These are phyloP conservation scores for Pelargonium citronellum DNA, from an alignment of 441 rosid genomes.

Conservation along the genomic window DNA sequence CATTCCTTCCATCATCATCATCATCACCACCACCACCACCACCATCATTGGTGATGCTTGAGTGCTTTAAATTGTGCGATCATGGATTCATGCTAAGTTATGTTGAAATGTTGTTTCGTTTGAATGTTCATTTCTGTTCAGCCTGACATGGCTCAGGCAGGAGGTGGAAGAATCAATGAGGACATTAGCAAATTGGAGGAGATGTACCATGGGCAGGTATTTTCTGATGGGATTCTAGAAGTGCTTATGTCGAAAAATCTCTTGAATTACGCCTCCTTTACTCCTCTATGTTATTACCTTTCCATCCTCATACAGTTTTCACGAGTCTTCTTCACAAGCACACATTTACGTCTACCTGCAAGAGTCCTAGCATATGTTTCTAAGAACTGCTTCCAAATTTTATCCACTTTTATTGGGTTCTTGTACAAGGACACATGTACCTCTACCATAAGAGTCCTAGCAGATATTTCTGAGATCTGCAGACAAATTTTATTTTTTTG, in stretches of 20 bases:
- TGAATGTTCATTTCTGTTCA: constrained; percentile 23
- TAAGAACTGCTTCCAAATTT: too few relatives aligned
- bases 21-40: too few relatives aligned
- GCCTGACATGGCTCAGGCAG: constrained; percentile 48
- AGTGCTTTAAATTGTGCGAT: background rate
- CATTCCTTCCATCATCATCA: background rate
- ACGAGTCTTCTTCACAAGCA: too few relatives aligned
- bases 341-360: too few relatives aligned
- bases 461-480: background rate
- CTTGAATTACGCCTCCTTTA: constrained; percentile 6
- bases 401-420: background rate
- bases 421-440: constrained; percentile 7
- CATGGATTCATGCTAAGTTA: background rate
- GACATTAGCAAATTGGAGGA: constrained; percentile 58
- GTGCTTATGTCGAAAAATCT: constrained; percentile 9
- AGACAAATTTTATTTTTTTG: background rate
- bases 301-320: constrained; percentile 4
- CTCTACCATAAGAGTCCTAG: background rate
- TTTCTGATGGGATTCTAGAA: constrained; percentile 19
- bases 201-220: constrained; percentile 57
- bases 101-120: constrained; percentile 11
- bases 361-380: too few relatives aligned
- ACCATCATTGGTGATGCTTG: background rate
- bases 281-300: constrained; percentile 9
- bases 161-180: constrained; percentile 50